Evolutionary conservation across 352 stramenopile genomes (phyloP), one percentile per base, ranked within the genome.

Genomic region (Phytophthora meadii): DNA sequence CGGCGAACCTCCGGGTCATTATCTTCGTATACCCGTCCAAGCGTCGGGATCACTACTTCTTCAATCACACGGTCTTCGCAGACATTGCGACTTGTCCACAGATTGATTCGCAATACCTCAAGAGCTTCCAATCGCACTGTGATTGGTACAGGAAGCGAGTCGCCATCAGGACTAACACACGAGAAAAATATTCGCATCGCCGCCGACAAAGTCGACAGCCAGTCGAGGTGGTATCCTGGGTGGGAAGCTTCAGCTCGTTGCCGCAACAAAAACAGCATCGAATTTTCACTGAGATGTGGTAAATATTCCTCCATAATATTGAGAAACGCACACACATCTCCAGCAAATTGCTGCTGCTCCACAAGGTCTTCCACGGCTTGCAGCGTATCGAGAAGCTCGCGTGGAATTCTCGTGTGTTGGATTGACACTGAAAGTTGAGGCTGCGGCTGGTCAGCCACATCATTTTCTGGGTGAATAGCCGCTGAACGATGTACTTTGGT

Each of bases 31-130:
- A 94, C 71, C 27, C 86, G 73, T 7, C 62, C 56, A 30, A 96
- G 66, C 24, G 76, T 82, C 15, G 88, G 88, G 19, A 95, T 61
- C 12, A 95, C 48, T 10, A 96, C 79, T 65, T 96, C 86, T 73
- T 96, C 88, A 30, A 95, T 87, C 9, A 96, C 83, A 22, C 85
- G 82, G 48, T 94, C 87, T 61, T 96, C 88, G 48, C 84, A 94
- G 5, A 95, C 78, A 59, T 93, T 88, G 12, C 86, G 80, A 66
- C 88, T 93, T 39, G 81, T 80, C 54, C 74, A 85, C 15, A 96
- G 63, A 40, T 88, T 95, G n/a, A 80, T 65, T 19, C 85, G 75
- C 0, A 96, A 72, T 25, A 92, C 56, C 28, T 88, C 74, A 25
- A 96, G 74, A 3, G 88, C 84, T 51, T 93, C 77, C 40, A 92